Percentiles rank a stretch among this genome's conserved stretches.
phyloP scores from a whole-genome alignment of 2,329 filamentous ascomycete species.

The Juglanconis sp. region DNA sequence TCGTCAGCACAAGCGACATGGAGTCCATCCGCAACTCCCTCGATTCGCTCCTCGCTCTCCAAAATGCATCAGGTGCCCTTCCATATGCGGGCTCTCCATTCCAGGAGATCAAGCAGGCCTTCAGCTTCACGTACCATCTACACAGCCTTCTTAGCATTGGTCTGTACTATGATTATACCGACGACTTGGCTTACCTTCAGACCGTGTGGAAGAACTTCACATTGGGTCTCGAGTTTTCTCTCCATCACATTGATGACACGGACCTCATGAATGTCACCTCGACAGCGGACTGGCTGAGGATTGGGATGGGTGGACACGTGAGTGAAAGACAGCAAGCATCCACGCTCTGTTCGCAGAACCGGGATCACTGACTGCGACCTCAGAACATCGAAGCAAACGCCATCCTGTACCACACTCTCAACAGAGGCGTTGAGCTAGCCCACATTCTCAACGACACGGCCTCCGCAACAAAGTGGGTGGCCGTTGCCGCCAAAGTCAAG shows the following conservation, averaged over 20 bases:
- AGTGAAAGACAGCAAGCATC: background rate
- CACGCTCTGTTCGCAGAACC: background rate
- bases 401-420: conserved; percentile 49
- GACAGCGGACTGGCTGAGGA: conserved; percentile 47
- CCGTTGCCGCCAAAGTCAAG: conserved; percentile 24
- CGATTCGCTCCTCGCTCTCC: conserved; percentile 43
- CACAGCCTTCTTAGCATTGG: conserved; percentile 56
- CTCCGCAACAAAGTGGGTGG: conserved; percentile 27
- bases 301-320: conserved; percentile 43
- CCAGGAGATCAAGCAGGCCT: background rate
- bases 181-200: conserved; percentile 45
- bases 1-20: conserved; percentile 53
- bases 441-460: conserved; percentile 36
- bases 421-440: conserved; percentile 45
- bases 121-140: conserved; percentile 55
- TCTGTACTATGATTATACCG: conserved; percentile 54
- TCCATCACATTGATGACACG: conserved; percentile 28
- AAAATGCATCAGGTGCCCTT: conserved; percentile 32
- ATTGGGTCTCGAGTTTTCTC: conserved; percentile 40
- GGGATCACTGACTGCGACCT: conserved; percentile 21
- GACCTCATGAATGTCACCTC: conserved; percentile 48
- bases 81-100: conserved; percentile 49
- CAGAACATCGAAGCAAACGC: conserved; percentile 48
- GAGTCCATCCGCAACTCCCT: conserved; percentile 48
- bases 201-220: conserved; percentile 46